Base-by-base conservation (phyloP, 768 basidiomycete species). In the Harrya chromipes region DNA sequence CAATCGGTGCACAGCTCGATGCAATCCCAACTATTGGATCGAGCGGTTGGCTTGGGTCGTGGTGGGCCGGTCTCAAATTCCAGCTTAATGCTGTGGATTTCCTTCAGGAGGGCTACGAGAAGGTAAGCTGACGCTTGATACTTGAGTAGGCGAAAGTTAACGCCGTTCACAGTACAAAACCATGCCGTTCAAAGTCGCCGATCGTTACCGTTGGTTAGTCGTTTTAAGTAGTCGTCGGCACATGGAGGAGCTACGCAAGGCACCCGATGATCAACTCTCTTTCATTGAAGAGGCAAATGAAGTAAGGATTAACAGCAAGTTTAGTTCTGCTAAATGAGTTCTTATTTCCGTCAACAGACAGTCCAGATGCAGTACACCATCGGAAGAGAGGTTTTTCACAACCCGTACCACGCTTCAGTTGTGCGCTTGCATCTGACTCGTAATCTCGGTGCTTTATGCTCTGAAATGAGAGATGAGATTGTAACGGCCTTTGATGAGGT, bases 331-430 rank as follows among this genome's bases (percentile, higher is more conserved):
- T 26, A 31, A n/a, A 8, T 12, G 19, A 13, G 4, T 29, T n/a
- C 48, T 43, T 12, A 49, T 33, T n/a, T 36, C n/a, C 7, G 2
- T 40, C 26, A 9, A 33, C 40, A 79, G 77, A 31, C 55, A 2
- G 23, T 76, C 12, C 71, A 74, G 27, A 51, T 60, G n/a, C 59
- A 69, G 4, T 71, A 77, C 47, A 75, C 74, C 1, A 39, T 81
- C 0, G 71, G 72, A 0, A 53, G 55, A 1, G 62, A 70, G 38
- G 47, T 74, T 26, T 27, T 52, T 17, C 44, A 65, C 2, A 62
- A 69, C 50, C 34, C 27, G 9, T 73, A 71, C 42, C 74, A 74
- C 38, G 46, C 58, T 10, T 38, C 49, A 9, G 47, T 71, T 23
- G 43, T 72, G 16, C 66, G 65, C 16, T 35, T 46, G n/a, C 60